Evolutionary conservation across 148 eudicot species (phyloP).

Genomic region (Vaccinium darrowii): DNA sequence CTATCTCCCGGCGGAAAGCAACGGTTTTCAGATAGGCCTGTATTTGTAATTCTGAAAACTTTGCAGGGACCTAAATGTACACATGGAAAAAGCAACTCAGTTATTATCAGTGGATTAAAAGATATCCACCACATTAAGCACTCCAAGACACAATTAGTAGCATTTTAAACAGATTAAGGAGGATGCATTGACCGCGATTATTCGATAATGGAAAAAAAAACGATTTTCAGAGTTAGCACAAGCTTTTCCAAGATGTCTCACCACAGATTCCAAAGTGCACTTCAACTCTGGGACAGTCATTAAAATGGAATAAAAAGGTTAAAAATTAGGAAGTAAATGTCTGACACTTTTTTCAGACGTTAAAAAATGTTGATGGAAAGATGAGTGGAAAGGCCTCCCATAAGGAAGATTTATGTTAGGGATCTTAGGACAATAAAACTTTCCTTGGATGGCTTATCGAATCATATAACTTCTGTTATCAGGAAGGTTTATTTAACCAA

Average conservation of each 20-base stretch:
- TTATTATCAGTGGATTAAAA: neutral
- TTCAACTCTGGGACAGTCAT: neutral
- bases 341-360: neutral
- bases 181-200: neutral
- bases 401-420: neutral
- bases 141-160: neutral
- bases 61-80: constrained; percentile 67
- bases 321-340: neutral
- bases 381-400: neutral
- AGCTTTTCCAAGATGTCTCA: constrained; percentile 1
- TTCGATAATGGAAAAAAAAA: neutral
- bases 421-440: neutral
- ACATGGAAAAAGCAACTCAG: constrained; percentile 13
- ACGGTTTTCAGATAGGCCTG: constrained; percentile 97
- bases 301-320: neutral
- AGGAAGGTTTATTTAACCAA: neutral
- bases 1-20: constrained; percentile 96
- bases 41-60: constrained; percentile 93
- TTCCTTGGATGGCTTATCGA: neutral
- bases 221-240: neutral
- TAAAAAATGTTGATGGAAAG: no score
- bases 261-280: neutral
- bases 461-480: neutral
- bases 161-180: neutral
- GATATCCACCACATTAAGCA: neutral